Evolutionary conservation across 345 rosid genomes (phyloP).

Genomic region (Corchorus capsularis): DNA sequence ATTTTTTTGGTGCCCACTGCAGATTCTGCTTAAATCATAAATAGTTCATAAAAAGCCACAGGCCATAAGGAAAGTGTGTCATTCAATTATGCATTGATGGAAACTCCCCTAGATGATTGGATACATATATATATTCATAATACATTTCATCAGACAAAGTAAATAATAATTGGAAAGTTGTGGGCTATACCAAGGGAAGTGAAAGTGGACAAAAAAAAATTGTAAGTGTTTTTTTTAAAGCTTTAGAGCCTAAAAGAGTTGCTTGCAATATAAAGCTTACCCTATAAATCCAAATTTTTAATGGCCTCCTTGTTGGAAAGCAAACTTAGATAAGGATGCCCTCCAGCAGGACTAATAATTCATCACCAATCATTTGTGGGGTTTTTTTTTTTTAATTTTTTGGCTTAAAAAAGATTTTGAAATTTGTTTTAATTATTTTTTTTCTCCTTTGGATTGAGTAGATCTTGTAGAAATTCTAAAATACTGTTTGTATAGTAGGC

Average conservation of each 20-base stretch:
- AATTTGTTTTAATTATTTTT: background rate
- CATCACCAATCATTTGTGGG: conserved; percentile 33
- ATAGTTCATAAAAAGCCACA: background rate
- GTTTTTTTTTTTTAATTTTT: background rate
- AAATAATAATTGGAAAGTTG: conserved; percentile 4
- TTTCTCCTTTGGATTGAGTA: background rate
- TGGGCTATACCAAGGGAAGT: conserved; percentile 10
- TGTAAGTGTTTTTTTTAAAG: background rate
- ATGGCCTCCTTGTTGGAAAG: conserved; percentile 36
- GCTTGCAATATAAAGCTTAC: background rate
- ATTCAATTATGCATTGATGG: background rate
- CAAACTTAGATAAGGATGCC: conserved; percentile 15
- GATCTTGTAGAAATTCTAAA: background rate
- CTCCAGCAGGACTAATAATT: conserved; percentile 23
- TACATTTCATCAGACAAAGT: background rate
- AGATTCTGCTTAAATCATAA: background rate
- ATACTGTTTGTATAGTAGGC: background rate
- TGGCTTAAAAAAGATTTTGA: background rate
- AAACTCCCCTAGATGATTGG: background rate
- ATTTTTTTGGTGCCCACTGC: background rate
- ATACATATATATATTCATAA: background rate
- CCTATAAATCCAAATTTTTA: conserved; percentile 22
- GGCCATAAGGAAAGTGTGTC: background rate
- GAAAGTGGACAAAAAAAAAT: conserved; percentile 14
- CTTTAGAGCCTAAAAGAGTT: conserved; percentile 20